phyloP scores from a whole-genome alignment of 371 early-diverging fungal species.

The Mortierella sp. region DNA sequence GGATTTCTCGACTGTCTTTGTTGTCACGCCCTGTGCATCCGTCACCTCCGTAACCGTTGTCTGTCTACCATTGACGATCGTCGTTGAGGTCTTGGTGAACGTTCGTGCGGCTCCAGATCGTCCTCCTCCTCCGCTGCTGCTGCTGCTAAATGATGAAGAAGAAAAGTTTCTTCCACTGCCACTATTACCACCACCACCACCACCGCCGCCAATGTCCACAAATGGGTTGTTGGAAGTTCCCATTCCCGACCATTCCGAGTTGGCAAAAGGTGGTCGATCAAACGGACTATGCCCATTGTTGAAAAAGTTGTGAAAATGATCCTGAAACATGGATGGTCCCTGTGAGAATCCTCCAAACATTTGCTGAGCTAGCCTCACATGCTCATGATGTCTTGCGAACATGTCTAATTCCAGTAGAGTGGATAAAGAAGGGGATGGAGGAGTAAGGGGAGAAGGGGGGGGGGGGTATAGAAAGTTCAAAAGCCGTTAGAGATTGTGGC shows the following conservation, averaged over 20 bases:
- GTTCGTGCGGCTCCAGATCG: too few relatives aligned
- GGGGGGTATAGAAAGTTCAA: too few relatives aligned
- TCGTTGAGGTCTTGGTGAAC: conserved; percentile 33
- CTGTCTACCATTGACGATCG: conserved; percentile 40
- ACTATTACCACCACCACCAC: too few relatives aligned
- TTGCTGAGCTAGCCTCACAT: conserved; percentile 19
- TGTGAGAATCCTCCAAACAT: conserved; percentile 4
- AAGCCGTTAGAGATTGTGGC: too few relatives aligned
- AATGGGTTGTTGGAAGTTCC: too few relatives aligned
- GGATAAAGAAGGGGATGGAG: too few relatives aligned
- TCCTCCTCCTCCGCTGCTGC: too few relatives aligned
- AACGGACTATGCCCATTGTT: conserved; percentile 2
- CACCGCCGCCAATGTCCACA: too few relatives aligned
- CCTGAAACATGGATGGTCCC: conserved; percentile 2
- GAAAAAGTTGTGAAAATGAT: conserved; percentile 9
- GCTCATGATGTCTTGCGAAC: conserved; percentile 32
- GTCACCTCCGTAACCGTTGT: conserved; percentile 47
- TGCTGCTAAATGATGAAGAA: conserved; percentile 16
- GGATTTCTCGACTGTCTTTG: conserved; percentile 30
- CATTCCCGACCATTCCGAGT: too few relatives aligned
- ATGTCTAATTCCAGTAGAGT: too few relatives aligned
- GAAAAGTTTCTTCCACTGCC: conserved; percentile 26
- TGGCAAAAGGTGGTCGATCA: too few relatives aligned
- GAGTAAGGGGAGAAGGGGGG: too few relatives aligned
- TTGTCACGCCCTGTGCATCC: conserved; percentile 40